phyloP scores from a whole-genome alignment of 768 basidiomycete genomes.

The Lactifluus subvellereus region DNA sequence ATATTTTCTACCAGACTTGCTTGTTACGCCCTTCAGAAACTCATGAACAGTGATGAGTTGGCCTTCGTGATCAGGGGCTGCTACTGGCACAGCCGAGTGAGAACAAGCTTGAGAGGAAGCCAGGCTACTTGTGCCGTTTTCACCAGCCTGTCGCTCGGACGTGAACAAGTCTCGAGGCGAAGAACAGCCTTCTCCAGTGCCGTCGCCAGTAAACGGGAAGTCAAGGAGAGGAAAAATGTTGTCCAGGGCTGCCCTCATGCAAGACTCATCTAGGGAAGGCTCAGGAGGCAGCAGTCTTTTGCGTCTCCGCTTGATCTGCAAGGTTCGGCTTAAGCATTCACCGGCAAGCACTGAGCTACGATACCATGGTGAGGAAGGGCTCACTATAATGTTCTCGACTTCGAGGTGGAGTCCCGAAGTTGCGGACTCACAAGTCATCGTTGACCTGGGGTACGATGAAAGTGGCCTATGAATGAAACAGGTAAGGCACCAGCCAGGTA shows the following conservation, averaged over 20 bases:
- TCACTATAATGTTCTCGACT: conserved; percentile 8
- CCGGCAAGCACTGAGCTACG: background rate
- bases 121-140: background rate
- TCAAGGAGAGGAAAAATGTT: background rate
- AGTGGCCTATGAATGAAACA: background rate
- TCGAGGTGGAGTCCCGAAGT: background rate
- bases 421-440: background rate
- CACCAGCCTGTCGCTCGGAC: background rate
- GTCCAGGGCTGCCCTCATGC: background rate
- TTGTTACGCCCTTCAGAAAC: conserved; percentile 2
- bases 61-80: background rate
- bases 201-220: background rate
- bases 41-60: conserved; percentile 8
- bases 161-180: background rate
- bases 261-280: background rate
- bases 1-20: conserved; percentile 6
- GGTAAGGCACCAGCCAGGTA: background rate
- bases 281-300: conserved; percentile 3
- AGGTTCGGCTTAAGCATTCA: background rate
- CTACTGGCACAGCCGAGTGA: too few relatives aligned
- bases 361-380: background rate
- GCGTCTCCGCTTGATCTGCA: conserved; percentile 20
- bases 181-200: background rate
- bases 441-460: background rate
- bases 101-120: background rate